These are phyloP conservation scores for Pueraria montana DNA, from an alignment of 306 rosid genomes.

Conservation along the genomic window DNA sequence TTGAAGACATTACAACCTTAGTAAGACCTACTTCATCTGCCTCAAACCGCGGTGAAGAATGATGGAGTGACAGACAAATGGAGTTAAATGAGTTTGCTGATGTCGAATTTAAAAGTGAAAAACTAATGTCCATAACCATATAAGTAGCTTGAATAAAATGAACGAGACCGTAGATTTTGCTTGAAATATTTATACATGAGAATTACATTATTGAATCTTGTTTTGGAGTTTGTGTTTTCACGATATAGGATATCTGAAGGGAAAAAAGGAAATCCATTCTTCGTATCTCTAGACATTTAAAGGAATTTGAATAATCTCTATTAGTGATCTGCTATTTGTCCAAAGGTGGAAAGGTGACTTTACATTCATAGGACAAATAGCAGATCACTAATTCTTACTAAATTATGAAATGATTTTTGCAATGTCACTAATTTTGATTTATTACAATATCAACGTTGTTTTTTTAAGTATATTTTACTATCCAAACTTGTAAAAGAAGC, in stretches of 20 bases:
- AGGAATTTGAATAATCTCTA: too few relatives aligned
- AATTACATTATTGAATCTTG: not conserved
- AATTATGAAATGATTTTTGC: too few relatives aligned
- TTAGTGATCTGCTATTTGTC: too few relatives aligned
- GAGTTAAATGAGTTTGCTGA: not conserved
- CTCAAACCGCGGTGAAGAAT: not conserved
- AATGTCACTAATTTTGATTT: too few relatives aligned
- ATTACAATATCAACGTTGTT: too few relatives aligned
- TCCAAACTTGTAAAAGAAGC: too few relatives aligned
- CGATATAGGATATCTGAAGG: not conserved
- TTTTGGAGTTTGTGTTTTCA: not conserved
- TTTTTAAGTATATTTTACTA: too few relatives aligned
- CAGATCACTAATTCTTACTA: too few relatives aligned
- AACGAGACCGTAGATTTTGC: not conserved
- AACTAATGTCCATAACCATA: not conserved
- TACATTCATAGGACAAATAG: too few relatives aligned
- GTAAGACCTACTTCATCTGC: conserved; percentile 5
- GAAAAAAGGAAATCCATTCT: too few relatives aligned
- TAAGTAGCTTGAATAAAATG: not conserved
- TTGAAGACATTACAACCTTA: conserved; percentile 22
- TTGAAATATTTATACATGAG: not conserved
- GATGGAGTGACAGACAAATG: not conserved
- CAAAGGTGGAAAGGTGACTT: too few relatives aligned
- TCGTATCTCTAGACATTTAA: not conserved
- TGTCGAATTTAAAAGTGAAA: not conserved